Conservation (phyloP, 345 rosid genomes). For the Excoecaria agallocha region DNA sequence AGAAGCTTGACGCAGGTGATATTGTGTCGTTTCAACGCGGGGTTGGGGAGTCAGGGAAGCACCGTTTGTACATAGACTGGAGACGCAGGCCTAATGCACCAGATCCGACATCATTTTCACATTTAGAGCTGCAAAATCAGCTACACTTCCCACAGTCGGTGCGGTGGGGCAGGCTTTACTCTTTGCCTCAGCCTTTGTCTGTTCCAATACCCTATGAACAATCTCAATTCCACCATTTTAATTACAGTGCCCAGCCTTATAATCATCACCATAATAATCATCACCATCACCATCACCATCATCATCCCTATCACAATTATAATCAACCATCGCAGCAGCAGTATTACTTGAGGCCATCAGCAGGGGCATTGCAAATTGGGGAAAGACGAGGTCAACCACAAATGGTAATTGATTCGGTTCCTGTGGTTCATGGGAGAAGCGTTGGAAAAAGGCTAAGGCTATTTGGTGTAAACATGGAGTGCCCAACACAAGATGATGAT, state of each 20-base stretch:
- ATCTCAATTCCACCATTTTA: constrained; percentile 32
- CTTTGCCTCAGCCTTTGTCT: constrained; percentile 40
- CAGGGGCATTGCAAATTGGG: constrained; percentile 30
- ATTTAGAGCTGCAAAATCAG: constrained; percentile 42
- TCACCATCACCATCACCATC: constrained; percentile 26
- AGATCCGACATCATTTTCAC: constrained; percentile 40
- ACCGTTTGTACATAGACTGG: constrained; percentile 81
- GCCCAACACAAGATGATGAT: constrained; percentile 31
- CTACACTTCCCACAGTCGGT: constrained; percentile 40
- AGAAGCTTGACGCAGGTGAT: constrained; percentile 91
- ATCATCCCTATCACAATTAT: constrained; percentile 9
- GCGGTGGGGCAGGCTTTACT: constrained; percentile 60
- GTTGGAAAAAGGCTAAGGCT: constrained; percentile 54
- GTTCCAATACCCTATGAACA: constrained; percentile 22
- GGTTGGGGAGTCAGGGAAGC: constrained; percentile 57
- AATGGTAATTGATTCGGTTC: constrained; percentile 57
- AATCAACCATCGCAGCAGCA: constrained; percentile 13
- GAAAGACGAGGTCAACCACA: constrained; percentile 31
- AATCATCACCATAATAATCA: too few species aligned
- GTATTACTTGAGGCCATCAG: constrained; percentile 45
- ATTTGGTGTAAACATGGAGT: constrained; percentile 53
- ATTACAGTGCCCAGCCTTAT: constrained; percentile 35
- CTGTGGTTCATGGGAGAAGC: constrained; percentile 37
- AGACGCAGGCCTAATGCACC: constrained; percentile 65
- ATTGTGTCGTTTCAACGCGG: constrained; percentile 84